Evolutionary conservation across 2,329 filamentous ascomycete genomes (phyloP).

Genomic region (Sporothrix protearum): DNA sequence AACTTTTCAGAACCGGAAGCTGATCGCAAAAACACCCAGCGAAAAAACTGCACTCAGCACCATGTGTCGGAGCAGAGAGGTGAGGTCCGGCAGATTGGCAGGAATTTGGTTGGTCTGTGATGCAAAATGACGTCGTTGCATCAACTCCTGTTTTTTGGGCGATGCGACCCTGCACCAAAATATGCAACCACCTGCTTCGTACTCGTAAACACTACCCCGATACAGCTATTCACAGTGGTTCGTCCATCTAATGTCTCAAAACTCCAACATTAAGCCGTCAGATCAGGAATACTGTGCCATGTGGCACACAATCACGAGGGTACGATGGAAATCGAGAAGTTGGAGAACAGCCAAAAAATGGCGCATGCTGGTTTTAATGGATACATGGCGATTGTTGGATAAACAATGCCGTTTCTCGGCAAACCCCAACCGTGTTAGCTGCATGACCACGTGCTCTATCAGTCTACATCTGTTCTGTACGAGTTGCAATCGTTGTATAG

Average conservation of each 20-base stretch:
- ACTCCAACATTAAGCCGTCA: background rate
- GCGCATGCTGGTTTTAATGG: background rate
- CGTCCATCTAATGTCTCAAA: background rate
- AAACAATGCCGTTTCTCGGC: background rate
- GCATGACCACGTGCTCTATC: conserved; percentile 5
- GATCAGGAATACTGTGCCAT: background rate
- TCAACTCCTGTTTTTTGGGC: background rate
- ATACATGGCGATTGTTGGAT: background rate
- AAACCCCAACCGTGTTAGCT: background rate
- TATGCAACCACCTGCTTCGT: background rate
- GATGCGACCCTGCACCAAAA: background rate
- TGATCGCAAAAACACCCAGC: background rate
- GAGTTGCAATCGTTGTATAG: background rate
- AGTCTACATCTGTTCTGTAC: background rate
- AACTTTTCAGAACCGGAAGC: too few species aligned
- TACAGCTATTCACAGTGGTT: background rate
- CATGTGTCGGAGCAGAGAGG: background rate
- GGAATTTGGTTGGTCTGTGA: background rate
- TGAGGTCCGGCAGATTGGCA: background rate
- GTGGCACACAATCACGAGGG: background rate
- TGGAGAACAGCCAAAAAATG: background rate
- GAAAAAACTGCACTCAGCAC: background rate
- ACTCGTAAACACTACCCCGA: background rate
- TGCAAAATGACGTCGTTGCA: conserved; percentile 5
- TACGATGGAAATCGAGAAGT: background rate